Evolutionary conservation across 2,329 filamentous ascomycete species (phyloP).

Genomic region (Dothideomycetes sp.): DNA sequence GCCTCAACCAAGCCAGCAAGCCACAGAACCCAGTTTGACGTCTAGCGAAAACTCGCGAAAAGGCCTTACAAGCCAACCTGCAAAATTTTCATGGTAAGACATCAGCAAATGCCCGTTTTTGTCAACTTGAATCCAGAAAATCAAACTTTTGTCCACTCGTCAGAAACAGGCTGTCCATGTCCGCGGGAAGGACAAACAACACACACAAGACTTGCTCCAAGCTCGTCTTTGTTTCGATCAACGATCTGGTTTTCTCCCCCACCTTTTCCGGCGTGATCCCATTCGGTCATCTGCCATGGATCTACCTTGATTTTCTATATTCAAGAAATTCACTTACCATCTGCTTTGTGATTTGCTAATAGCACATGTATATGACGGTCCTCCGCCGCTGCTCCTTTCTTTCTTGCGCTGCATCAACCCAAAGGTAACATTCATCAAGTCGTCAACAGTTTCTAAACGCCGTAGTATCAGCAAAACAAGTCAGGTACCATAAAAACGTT

Average conservation of each 20-base stretch:
- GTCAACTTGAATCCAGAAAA: no score
- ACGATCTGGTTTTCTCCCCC: constrained; percentile 1
- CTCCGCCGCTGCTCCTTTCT: constrained; percentile 28
- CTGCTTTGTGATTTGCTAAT: constrained; percentile 52
- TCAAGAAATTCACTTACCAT: constrained; percentile 48
- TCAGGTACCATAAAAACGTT: no score
- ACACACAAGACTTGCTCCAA: no score
- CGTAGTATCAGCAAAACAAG: not conserved
- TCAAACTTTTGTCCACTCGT: no score
- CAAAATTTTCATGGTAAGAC: constrained; percentile 4
- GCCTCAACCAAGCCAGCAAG: constrained; percentile 59
- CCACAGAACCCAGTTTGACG: constrained; percentile 62
- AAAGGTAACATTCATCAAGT: constrained; percentile 56
- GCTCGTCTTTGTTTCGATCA: no score
- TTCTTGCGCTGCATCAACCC: constrained; percentile 50
- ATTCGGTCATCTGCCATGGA: not conserved
- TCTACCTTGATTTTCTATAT: not conserved
- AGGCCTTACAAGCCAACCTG: constrained; percentile 63
- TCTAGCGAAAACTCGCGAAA: constrained; percentile 54
- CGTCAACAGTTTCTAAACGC: constrained; percentile 56
- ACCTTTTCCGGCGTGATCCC: not conserved
- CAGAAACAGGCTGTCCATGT: no score
- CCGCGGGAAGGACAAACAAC: no score
- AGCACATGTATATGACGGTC: constrained; percentile 45
- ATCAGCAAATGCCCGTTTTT: constrained; percentile 13